Percentiles rank a stretch among this genome's conserved stretches.
Conservation (phyloP, 2,329 filamentous ascomycete species). For the Dryadomyces sulphureus region DNA sequence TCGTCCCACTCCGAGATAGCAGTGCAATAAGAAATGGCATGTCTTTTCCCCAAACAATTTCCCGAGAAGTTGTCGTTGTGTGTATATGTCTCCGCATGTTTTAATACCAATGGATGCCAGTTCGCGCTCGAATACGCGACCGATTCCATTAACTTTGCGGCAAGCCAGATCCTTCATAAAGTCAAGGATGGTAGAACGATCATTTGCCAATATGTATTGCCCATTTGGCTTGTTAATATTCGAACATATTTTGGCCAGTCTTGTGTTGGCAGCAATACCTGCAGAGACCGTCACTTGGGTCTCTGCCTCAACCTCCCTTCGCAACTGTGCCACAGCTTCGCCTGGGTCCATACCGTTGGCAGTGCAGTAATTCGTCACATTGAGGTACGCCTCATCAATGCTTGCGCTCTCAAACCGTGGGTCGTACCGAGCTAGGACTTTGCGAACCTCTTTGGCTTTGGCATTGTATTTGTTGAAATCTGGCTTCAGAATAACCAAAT, state of each 20-base stretch:
- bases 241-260: slow-evolving; percentile 86
- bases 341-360: slow-evolving; percentile 54
- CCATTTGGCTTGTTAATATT: slow-evolving; percentile 96
- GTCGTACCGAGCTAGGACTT: slow-evolving; percentile 76
- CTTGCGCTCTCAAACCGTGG: slow-evolving; percentile 83
- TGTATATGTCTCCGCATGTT: slow-evolving; percentile 78
- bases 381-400: slow-evolving; percentile 92
- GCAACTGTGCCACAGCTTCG: slow-evolving; percentile 62
- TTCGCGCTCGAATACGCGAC: slow-evolving; percentile 83
- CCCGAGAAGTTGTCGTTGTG: slow-evolving; percentile 55
- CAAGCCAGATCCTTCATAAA: slow-evolving; percentile 79
- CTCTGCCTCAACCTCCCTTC: slow-evolving; percentile 58
- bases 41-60: slow-evolving; percentile 85
- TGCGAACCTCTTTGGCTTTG: slow-evolving; percentile 77
- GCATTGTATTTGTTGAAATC: slow-evolving; percentile 85
- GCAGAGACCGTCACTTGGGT: slow-evolving; percentile 83
- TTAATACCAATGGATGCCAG: slow-evolving; percentile 75
- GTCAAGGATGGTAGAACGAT: slow-evolving; percentile 59
- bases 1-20: slow-evolving; percentile 72
- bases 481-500: slow-evolving; percentile 65
- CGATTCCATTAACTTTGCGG: slow-evolving; percentile 89
- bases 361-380: slow-evolving; percentile 75
- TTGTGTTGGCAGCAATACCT: slow-evolving; percentile 85
- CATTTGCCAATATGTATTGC: slow-evolving; percentile 62
- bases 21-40: slow-evolving; percentile 71